Percentiles rank a stretch among this genome's conserved stretches.
Conservation (phyloP, 768 basidiomycete species). For the Butyriboletus loyo region DNA sequence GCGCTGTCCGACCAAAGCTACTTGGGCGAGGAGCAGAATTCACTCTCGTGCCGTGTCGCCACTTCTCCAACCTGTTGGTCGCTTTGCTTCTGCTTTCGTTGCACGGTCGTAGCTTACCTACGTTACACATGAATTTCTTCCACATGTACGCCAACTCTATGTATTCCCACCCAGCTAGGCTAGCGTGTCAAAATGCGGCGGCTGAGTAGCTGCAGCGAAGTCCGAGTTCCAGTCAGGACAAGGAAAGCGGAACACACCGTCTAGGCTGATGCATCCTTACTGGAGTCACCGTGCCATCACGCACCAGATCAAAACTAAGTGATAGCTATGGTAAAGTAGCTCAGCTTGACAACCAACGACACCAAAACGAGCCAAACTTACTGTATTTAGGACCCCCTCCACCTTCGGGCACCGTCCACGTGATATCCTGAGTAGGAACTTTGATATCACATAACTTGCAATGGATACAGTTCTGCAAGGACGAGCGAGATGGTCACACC, state of each 20-base stretch:
- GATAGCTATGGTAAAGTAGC: conserved; percentile 2
- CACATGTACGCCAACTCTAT: background rate
- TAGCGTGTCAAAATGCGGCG: background rate
- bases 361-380: conserved; percentile 29
- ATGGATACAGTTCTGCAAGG: conserved; percentile 77
- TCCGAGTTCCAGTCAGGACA: background rate
- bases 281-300: background rate
- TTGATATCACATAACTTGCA: conserved; percentile 97
- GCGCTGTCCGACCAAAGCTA: too few species aligned
- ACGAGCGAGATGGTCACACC: background rate
- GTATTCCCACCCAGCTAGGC: background rate
- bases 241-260: background rate
- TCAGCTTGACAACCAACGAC: background rate
- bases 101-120: too few species aligned
- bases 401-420: conserved; percentile 95
- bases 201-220: background rate
- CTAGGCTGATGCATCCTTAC: background rate
- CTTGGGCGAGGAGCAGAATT: too few species aligned
- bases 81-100: too few species aligned
- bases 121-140: too few species aligned
- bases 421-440: conserved; percentile 94
- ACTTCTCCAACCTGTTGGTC: too few species aligned
- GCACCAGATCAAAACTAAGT: conserved; percentile 10
- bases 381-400: conserved; percentile 97
- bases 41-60: too few species aligned